A percentile compares a stretch with the other conserved stretches of the same genome.
Evolutionary conservation across 768 basidiomycete genomes (phyloP).

Genomic region (Boletales sp.): DNA sequence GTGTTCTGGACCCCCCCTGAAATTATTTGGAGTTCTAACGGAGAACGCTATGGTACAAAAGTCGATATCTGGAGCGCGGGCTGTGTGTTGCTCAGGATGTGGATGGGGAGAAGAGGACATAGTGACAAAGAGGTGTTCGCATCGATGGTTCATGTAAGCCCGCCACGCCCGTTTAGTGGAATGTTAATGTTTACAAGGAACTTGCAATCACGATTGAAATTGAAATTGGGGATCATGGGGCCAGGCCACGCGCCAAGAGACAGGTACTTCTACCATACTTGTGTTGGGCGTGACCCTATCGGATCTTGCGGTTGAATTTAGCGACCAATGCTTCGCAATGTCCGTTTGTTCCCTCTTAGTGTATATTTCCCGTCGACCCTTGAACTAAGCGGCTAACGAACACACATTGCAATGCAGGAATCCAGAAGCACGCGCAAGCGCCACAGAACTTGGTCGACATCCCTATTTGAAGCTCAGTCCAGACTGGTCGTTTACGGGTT

Average conservation of each 20-base stretch:
- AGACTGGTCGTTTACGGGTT: conserved; percentile 65
- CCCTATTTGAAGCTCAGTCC: conserved; percentile 65
- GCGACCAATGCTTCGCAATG: conserved; percentile 82
- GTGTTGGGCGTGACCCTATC: conserved; percentile 73
- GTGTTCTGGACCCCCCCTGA: conserved; percentile 98
- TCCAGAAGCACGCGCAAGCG: conserved; percentile 74
- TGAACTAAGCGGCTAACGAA: too few species aligned
- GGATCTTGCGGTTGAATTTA: conserved; percentile 73
- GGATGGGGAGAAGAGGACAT: conserved; percentile 88
- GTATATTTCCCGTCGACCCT: too few species aligned
- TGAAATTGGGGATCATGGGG: background rate
- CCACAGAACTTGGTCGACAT: conserved; percentile 71
- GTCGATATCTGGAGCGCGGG: conserved; percentile 97
- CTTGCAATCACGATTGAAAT: background rate
- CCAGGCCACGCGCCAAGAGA: conserved; percentile 62
- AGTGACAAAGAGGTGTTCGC: conserved; percentile 75
- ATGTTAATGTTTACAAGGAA: background rate
- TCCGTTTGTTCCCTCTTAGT: conserved; percentile 20
- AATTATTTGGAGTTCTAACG: conserved; percentile 71
- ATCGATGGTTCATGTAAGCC: conserved; percentile 79
- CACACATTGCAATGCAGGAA: conserved; percentile 43
- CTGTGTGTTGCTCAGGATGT: conserved; percentile 95
- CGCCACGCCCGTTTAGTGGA: too few species aligned
- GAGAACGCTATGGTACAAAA: conserved; percentile 86
- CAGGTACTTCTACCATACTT: conserved; percentile 70